Evolutionary conservation across 768 basidiomycete species (phyloP), one percentile per base, ranked within the genome.

Genomic region (Cytidiella melzeri): DNA sequence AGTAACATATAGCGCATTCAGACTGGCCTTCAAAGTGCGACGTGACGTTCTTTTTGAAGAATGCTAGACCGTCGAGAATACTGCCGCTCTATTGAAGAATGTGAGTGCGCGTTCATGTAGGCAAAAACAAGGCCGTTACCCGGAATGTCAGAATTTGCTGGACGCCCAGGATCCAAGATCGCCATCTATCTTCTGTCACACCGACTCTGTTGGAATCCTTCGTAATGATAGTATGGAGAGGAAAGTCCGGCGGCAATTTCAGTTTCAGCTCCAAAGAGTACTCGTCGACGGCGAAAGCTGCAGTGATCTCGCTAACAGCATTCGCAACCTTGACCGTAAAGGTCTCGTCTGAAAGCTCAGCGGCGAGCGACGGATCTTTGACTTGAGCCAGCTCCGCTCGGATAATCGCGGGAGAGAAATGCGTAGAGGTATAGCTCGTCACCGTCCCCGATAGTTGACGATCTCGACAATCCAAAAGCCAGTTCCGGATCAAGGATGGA

Each of bases 1-100:
- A 91, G 64, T 94, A 95, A 61, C 92, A 95, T 52, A 99, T 97
- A 1, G 95, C 91, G 65, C 96, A 99, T 58, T 95, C 92, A 2
- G 89, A 88, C 63, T 93, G 87, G 5, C 95, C 95, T 55, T 95
- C 91, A 60, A 98, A 99, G 64, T 98, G 92, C 18, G 89, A 74
- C 0, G 81, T 74, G 39, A 94, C 92, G 61, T 97, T 98, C 68
- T 87, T 91, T 69, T 93, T 94, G 77, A 97, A 98, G 51, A 95
- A 69, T 4, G 78, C 76, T 18, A 98, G 65, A 0, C 89, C 93
- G 61, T 98, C 96, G 9, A 89, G 74, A 24, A 99, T 84, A 43
- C 84, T 79, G 5, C 94, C 93, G 57, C 92, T 93, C 93, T 96
- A 62, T 24, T 6, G 1, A 50, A 28, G 21, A 24, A 48, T 26